Evolutionary conservation across 2,329 filamentous ascomycete genomes (phyloP), one percentile per base, ranked within the genome.

Genomic region (Xylariales sp.): DNA sequence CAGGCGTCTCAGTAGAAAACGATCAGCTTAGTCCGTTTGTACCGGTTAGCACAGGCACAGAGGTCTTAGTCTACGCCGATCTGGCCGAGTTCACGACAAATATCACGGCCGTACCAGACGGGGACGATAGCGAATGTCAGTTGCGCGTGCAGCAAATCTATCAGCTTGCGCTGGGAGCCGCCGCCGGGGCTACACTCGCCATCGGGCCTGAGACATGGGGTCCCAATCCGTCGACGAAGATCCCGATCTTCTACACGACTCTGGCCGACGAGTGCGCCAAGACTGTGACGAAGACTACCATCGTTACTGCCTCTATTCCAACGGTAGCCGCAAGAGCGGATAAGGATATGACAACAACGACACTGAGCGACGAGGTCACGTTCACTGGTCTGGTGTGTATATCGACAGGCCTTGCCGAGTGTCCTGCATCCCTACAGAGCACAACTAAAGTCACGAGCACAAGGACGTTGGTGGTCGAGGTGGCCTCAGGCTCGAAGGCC

Each of bases 61-160:
- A 84, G 61, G 81, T 83, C 4, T 78, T 80, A 18, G 77, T 87
- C 1, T 88, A 81, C 72, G 82, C 84, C 34, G 81, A 88, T 68
- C 72, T 89, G 4, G 86, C 85, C 34, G 82, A 88, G 60, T 84
- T 89, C 69, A 79, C 78, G 10, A 85, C 85, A 12, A 86, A 85
- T 67, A 75, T 89, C 43, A 86, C 85, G 0, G 76, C 76, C 2
- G 69, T 74, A 0, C 72, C 79, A 2, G 68, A 73, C 3, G 73
- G 75, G 0, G 77, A 76, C 6, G 76, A 77, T 18, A 75, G 78
- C 1, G 74, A 79, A 32, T 88, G 87, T 68, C 67, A 77, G 1
- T 64, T 89, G 4, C 77, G 76, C 9, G 81, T 86, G 5, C 77
- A 82, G 9, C 82, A 89, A 69, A 78, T 80, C 1, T 89, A 87